These are phyloP conservation scores for Bolboschoenoplectus hybrid DNA, from an alignment of 202 grass and related monocot species.

Conservation along the genomic window DNA sequence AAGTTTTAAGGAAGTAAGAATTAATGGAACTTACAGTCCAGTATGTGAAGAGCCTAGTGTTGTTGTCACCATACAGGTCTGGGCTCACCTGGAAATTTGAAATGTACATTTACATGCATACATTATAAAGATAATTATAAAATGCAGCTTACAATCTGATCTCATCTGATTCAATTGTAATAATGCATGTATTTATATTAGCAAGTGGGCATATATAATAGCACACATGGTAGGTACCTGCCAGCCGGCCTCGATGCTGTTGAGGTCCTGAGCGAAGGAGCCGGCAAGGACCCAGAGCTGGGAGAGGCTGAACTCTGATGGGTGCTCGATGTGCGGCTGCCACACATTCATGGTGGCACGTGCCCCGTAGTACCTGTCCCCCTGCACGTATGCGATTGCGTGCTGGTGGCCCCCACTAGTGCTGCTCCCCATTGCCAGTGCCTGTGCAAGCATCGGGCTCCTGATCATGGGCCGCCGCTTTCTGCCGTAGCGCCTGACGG, in stretches of 20 bases:
- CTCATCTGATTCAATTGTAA: neutral
- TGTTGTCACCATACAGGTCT: slow-evolving; percentile 88
- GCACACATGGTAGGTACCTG: slow-evolving; percentile 47
- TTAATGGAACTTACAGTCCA: slow-evolving; percentile 72
- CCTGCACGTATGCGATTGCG: slow-evolving; percentile 88
- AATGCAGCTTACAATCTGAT: neutral
- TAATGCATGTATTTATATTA: too few relatives aligned
- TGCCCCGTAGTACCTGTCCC: slow-evolving; percentile 82
- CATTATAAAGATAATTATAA: neutral
- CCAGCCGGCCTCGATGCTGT: slow-evolving; percentile 97
- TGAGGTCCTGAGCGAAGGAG: slow-evolving; percentile 85
- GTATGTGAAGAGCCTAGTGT: slow-evolving; percentile 93
- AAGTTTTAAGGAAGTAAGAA: slow-evolving; percentile 5
- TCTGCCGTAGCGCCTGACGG: neutral
- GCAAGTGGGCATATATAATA: neutral
- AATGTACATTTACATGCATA: neutral
- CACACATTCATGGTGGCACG: slow-evolving; percentile 94
- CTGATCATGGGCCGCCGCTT: too few relatives aligned
- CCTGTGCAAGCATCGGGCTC: neutral
- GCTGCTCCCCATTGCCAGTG: slow-evolving; percentile 60
- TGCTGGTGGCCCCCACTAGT: slow-evolving; percentile 84
- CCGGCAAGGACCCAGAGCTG: slow-evolving; percentile 89
- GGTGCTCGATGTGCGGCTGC: slow-evolving; percentile 80
- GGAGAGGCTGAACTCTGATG: slow-evolving; percentile 89
- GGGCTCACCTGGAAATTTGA: slow-evolving; percentile 76